These are phyloP conservation scores for Beauveria sp. DNA, from an alignment of 2,329 filamentous ascomycete species.

Conservation along the genomic window DNA sequence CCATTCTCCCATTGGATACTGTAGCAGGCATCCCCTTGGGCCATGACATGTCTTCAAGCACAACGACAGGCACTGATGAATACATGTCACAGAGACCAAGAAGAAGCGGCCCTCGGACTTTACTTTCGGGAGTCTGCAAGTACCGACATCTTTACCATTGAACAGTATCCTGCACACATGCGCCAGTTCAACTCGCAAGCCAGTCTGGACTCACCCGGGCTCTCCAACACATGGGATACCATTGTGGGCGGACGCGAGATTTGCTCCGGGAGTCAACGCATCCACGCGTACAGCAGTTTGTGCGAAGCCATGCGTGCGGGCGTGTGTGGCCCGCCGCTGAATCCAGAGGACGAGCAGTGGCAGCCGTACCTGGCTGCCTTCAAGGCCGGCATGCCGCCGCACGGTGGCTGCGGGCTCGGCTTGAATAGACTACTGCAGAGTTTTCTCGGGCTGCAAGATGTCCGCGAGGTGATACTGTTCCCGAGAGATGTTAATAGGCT, in stretches of 20 bases:
- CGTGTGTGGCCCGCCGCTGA: neutral
- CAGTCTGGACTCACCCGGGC: neutral
- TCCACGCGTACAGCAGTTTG: neutral
- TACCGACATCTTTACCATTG: neutral
- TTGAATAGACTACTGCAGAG: neutral
- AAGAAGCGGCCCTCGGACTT: neutral
- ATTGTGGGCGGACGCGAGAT: neutral
- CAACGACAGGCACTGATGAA: neutral
- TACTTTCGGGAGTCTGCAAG: neutral
- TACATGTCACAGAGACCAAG: neutral
- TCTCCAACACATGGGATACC: conserved; percentile 1
- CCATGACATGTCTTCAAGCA: neutral
- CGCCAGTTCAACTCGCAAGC: conserved; percentile 1
- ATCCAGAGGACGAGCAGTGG: conserved; percentile 1
- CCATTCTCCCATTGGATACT: neutral
- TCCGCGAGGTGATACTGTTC: neutral
- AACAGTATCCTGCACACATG: neutral
- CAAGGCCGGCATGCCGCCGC: neutral
- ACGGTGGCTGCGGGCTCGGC: neutral
- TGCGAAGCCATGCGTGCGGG: neutral
- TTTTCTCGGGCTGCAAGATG: neutral
- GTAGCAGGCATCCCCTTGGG: neutral
- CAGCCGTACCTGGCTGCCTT: conserved; percentile 1
- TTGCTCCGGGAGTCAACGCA: neutral
- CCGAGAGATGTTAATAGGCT: neutral